These are phyloP conservation scores for Phaseolus coccineus DNA, from an alignment of 331 rosid species.

Conservation along the genomic window DNA sequence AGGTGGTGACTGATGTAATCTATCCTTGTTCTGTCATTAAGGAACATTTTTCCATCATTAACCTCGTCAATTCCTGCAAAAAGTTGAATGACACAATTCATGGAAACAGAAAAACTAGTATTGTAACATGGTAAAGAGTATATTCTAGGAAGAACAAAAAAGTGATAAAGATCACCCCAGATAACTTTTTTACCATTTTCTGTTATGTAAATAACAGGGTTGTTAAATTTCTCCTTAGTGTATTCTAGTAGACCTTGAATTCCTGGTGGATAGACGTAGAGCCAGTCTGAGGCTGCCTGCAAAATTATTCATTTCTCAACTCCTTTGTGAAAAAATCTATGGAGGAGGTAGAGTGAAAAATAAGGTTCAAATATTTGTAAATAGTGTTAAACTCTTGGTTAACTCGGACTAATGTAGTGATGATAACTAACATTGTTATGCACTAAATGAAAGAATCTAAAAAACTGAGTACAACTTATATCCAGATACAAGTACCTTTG, in stretches of 20 bases:
- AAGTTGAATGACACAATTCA: conserved; percentile 19
- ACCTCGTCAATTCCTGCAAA: conserved; percentile 55
- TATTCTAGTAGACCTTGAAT: conserved; percentile 55
- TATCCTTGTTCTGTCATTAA: conserved; percentile 60
- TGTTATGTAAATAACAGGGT: conserved; percentile 71
- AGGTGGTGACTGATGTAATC: conserved; percentile 62
- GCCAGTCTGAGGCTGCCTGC: conserved; percentile 74
- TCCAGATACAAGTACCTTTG: conserved; percentile 56
- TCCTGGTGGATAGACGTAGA: conserved; percentile 71
- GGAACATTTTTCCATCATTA: conserved; percentile 50
- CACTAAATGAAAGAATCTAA: conserved; percentile 16
- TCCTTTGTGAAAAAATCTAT: background rate
- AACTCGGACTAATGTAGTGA: background rate
- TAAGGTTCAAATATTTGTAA: background rate
- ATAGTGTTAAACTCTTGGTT: background rate
- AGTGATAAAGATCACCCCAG: background rate
- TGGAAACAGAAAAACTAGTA: background rate
- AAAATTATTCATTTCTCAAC: conserved; percentile 33
- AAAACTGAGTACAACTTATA: conserved; percentile 36
- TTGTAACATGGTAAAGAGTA: conserved; percentile 23
- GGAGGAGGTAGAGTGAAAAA: background rate
- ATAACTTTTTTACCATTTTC: conserved; percentile 66
- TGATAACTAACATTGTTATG: conserved; percentile 20
- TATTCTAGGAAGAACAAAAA: background rate
- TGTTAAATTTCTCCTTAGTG: conserved; percentile 57